A percentile compares a stretch with the other conserved stretches of the same genome.
These are phyloP conservation scores for Millerozyma miso DNA, from an alignment of 805 yeast species.

Conservation along the genomic window DNA sequence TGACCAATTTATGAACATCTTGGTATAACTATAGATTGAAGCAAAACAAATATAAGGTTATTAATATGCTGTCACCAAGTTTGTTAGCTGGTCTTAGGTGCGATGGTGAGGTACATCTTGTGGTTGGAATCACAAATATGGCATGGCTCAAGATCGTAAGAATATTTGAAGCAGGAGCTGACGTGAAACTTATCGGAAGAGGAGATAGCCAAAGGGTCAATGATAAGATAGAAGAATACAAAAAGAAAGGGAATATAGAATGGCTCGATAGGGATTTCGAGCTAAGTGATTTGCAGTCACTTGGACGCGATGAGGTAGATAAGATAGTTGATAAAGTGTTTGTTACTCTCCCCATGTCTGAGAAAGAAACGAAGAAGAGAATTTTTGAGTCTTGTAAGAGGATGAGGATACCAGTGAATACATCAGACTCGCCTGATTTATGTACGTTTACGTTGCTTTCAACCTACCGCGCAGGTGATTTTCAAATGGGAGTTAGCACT, in stretches of 20 bases:
- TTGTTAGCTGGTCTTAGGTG: conserved; percentile 41
- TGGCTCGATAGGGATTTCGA: conserved; percentile 29
- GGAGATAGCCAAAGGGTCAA: conserved; percentile 18
- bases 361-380: conserved; percentile 25
- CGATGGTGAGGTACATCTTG: conserved; percentile 49
- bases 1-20: neutral
- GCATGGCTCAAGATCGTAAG: conserved; percentile 45
- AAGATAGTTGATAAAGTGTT: conserved; percentile 72
- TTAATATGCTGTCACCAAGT: neutral
- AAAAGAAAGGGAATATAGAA: conserved; percentile 21
- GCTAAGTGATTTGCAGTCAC: conserved; percentile 41
- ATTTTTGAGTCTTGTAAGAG: conserved; percentile 51
- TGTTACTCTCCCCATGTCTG: conserved; percentile 42
- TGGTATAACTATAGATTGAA: too few species aligned
- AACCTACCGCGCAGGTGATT: conserved; percentile 62
- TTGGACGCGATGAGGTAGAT: conserved; percentile 63
- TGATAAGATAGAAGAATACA: conserved; percentile 17
- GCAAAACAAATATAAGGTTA: too few species aligned
- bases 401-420: conserved; percentile 77
- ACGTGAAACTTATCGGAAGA: conserved; percentile 45
- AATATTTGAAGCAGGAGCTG: conserved; percentile 52
- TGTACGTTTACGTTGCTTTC: conserved; percentile 78
- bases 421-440: conserved; percentile 64
- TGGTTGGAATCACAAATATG: conserved; percentile 51
- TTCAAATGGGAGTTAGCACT: conserved; percentile 81